Evolutionary conservation across 1,139 yeast genomes (phyloP), one percentile per base, ranked within the genome.

Genomic region (Suhomyces choctaworum): DNA sequence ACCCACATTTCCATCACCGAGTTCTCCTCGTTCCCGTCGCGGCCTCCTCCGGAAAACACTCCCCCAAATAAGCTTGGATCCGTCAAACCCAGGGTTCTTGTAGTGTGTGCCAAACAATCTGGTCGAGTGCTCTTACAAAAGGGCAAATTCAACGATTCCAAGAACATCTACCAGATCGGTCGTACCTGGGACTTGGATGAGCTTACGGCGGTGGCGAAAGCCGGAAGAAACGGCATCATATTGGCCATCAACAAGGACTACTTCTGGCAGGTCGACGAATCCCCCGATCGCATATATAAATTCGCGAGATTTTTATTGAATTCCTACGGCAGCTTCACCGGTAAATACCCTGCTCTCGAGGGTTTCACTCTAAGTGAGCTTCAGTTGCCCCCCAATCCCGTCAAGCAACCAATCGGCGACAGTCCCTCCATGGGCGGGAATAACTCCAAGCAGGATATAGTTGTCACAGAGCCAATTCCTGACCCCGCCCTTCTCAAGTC

Each of bases 131-230:
- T 82, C 38, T 54, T 92, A 17, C 96, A 89, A 54, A 92, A 92
- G 61, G 96, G 95, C 2, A 81, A 95, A 49, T 88, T 77, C 55
- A 85, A 84, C 50, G 70, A 78, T 8, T 80, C 80, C 41, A 88
- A 68, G 38, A 54, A 85, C 3, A 60, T 80, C 3, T 81, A 85
- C 52, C 97, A 90, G 59, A 86, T 92, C 36, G 98, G 98, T 25
- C 76, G 96, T 52, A 83, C 95, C 4, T 92, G 98, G 98, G 82
- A 81, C 45, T 64, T 92, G 52, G 87, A 78, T 41, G 95, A 87
- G 47, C 65, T 92, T 46, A 62, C 70, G 10, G 60, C 61, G 24
- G 62, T 90, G 5, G 78, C 80, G 29, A 70, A 77, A 39, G 66
- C 67, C 4, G 67, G 76, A 2, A 66, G 64, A 17, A 72, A 75